phyloP scores from a whole-genome alignment of 2,329 filamentous ascomycete genomes.

The Colletotrichum tanaceti region DNA sequence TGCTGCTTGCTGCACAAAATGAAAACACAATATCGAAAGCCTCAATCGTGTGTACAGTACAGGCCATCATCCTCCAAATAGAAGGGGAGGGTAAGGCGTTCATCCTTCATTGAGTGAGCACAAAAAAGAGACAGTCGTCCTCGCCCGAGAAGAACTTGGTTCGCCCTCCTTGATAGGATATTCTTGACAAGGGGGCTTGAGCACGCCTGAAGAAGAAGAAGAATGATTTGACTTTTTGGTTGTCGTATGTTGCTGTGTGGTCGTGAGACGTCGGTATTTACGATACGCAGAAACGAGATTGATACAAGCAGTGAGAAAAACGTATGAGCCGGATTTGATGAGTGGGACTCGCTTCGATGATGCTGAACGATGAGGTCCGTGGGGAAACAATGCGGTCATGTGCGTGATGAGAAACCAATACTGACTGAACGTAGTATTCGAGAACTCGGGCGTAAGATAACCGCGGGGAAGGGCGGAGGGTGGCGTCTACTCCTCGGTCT shows the following conservation, averaged over 20 bases:
- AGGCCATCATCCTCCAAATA: neutral
- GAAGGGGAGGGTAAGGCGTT: neutral
- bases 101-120: constrained; percentile 6
- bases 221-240: neutral
- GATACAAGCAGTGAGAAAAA: constrained; percentile 15
- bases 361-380: constrained; percentile 33
- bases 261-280: constrained; percentile 34
- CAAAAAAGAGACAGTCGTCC: constrained; percentile 10
- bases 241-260: constrained; percentile 1
- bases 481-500: constrained; percentile 45
- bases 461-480: neutral
- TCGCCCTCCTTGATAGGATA: constrained; percentile 33
- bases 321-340: constrained; percentile 23
- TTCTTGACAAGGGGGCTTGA: constrained; percentile 13
- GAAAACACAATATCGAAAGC: constrained; percentile 2
- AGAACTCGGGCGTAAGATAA: neutral
- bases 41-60: neutral
- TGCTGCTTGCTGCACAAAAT: constrained; percentile 34
- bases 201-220: constrained; percentile 26
- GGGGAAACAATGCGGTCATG: constrained; percentile 26
- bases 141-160: constrained; percentile 9
- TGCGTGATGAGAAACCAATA: constrained; percentile 24
- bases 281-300: constrained; percentile 30
- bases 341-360: constrained; percentile 33
- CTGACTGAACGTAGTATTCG: constrained; percentile 18